These are phyloP conservation scores for Phytopythium oedochilum DNA, from an alignment of 352 stramenopile species.

Conservation along the genomic window DNA sequence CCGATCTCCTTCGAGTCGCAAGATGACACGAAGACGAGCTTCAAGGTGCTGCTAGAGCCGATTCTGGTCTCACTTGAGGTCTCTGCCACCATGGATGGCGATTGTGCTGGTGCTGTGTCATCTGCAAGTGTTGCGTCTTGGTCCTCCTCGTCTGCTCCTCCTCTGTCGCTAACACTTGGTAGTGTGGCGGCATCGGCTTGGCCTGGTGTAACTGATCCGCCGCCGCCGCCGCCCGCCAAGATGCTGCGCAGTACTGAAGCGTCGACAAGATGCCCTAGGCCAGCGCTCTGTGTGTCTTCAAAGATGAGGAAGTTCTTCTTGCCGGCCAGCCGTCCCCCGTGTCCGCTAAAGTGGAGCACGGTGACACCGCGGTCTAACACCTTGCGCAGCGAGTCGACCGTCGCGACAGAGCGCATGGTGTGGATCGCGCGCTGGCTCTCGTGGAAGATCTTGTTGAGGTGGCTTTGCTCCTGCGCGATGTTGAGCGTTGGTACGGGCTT, in stretches of 20 bases:
- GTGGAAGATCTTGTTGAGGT: constrained; percentile 71
- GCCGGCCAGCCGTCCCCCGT: constrained; percentile 62
- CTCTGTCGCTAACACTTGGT: background rate
- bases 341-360: constrained; percentile 76
- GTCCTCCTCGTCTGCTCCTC: constrained; percentile 6
- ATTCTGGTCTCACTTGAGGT: background rate
- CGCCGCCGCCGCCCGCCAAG: constrained; percentile 21
- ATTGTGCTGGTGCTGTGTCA: background rate
- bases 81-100: background rate
- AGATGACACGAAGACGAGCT: constrained; percentile 79
- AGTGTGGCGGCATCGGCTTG: background rate
- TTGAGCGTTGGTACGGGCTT: constrained; percentile 66
- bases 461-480: constrained; percentile 55
- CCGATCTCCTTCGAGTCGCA: constrained; percentile 77
- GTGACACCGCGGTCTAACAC: constrained; percentile 74
- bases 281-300: constrained; percentile 65
- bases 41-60: constrained; percentile 37
- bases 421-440: constrained; percentile 71
- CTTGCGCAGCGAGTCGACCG: constrained; percentile 65
- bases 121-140: background rate
- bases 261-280: constrained; percentile 67
- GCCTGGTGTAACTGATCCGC: background rate
- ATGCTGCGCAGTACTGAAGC: constrained; percentile 54
- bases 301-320: constrained; percentile 67
- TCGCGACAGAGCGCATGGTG: constrained; percentile 70